Conservation (phyloP, 306 rosid species). For the Spatholobus suberectus region DNA sequence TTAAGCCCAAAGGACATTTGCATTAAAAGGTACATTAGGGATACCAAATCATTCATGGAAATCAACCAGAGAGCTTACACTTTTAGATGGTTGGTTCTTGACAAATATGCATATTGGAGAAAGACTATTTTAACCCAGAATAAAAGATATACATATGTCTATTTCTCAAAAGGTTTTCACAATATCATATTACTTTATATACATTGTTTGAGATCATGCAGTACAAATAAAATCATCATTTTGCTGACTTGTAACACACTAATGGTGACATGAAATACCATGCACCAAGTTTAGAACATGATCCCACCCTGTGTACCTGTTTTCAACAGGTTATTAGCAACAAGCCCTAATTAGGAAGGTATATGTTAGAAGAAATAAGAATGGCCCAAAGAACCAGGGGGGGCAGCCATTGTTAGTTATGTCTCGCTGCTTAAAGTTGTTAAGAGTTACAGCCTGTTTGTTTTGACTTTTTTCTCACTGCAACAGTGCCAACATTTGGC, state of each 20-base stretch:
- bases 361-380: background rate
- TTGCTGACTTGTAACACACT: conserved; percentile 2
- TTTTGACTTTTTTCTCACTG: background rate
- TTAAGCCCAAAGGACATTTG: conserved; percentile 14
- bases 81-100: background rate
- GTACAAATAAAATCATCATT: background rate
- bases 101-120: background rate
- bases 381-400: background rate
- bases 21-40: background rate
- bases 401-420: background rate
- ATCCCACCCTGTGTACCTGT: background rate
- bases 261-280: background rate
- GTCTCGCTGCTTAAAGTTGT: background rate
- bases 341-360: background rate
- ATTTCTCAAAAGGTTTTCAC: conserved; percentile 2
- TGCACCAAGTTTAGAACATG: conserved; percentile 4
- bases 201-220: background rate
- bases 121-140: background rate
- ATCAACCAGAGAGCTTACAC: background rate
- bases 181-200: background rate
- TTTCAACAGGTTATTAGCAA: background rate
- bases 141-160: background rate
- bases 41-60: background rate
- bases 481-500: background rate
- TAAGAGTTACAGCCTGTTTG: background rate